Conservation (phyloP, 1,284 basidiomycete species). For the Irpex rosettiformis region DNA sequence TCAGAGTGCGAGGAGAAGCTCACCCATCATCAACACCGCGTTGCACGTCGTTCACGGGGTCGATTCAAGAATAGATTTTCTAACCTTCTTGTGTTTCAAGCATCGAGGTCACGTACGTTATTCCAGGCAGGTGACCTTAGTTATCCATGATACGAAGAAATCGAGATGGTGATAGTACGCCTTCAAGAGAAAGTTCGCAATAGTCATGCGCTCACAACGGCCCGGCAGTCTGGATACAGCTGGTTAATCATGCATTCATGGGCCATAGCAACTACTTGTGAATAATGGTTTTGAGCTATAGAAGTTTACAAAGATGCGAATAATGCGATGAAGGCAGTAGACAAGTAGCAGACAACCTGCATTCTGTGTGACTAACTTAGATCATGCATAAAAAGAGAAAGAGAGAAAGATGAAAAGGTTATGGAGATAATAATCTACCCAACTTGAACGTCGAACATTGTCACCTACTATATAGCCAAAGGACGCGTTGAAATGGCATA, state of each 20-base stretch:
- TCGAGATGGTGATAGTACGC: not conserved
- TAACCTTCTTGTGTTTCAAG: not conserved
- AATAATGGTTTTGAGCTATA: too few species aligned
- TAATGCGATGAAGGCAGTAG: not conserved
- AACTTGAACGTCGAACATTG: not conserved
- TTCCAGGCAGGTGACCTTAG: not conserved
- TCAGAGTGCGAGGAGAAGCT: too few species aligned
- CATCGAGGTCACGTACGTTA: not conserved
- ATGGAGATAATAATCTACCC: not conserved
- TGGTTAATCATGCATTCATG: too few species aligned
- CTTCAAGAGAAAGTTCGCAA: not conserved
- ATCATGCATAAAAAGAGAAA: not conserved
- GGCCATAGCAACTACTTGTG: too few species aligned
- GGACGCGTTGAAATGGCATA: too few species aligned
- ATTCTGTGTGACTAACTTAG: too few species aligned
- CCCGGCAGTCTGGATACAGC: not conserved
- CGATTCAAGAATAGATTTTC: not conserved
- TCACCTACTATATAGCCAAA: too few species aligned
- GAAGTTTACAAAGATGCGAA: not conserved
- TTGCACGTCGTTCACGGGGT: not conserved
- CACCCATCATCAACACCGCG: not conserved
- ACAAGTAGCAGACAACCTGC: too few species aligned
- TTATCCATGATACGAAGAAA: not conserved
- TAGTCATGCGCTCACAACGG: not conserved
- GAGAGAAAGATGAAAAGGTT: not conserved